phyloP scores from a whole-genome alignment of 139 green algal genomes.

The Picochlorum sp. region DNA sequence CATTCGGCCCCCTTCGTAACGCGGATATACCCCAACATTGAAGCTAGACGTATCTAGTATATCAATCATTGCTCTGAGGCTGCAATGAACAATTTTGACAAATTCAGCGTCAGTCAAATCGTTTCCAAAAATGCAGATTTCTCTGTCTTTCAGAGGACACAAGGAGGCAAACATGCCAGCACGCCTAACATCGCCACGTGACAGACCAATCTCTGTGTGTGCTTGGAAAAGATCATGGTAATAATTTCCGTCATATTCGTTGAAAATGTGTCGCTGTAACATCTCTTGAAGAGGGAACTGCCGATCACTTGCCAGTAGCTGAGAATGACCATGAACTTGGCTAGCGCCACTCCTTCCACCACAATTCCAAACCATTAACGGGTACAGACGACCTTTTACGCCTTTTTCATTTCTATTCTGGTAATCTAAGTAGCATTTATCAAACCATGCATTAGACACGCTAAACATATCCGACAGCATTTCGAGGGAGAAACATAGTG shows the following conservation, averaged over 20 bases:
- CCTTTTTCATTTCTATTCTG: background rate
- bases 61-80: constrained; percentile 64
- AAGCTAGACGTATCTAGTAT: constrained; percentile 54
- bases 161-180: constrained; percentile 11
- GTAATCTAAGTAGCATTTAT: background rate
- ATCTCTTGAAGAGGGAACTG: constrained; percentile 8
- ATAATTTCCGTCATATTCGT: constrained; percentile 18
- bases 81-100: constrained; percentile 34
- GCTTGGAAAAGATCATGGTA: constrained; percentile 28
- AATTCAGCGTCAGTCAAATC: constrained; percentile 42
- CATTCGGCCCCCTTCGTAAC: background rate
- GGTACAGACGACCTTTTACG: constrained; percentile 14
- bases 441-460: constrained; percentile 49
- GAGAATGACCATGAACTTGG: constrained; percentile 57
- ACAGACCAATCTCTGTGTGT: constrained; percentile 13
- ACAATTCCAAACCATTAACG: constrained; percentile 69
- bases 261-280: background rate
- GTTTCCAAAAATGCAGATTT: constrained; percentile 42
- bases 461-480: constrained; percentile 51
- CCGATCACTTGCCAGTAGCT: constrained; percentile 40
- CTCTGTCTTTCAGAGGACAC: constrained; percentile 59
- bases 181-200: constrained; percentile 6
- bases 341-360: constrained; percentile 37
- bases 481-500: constrained; percentile 47
- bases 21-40: constrained; percentile 36